A percentile compares a stretch with the other conserved stretches of the same genome.
phyloP scores from a whole-genome alignment of 192 early-diverging fungal genomes.

The Coemansia sp. region DNA sequence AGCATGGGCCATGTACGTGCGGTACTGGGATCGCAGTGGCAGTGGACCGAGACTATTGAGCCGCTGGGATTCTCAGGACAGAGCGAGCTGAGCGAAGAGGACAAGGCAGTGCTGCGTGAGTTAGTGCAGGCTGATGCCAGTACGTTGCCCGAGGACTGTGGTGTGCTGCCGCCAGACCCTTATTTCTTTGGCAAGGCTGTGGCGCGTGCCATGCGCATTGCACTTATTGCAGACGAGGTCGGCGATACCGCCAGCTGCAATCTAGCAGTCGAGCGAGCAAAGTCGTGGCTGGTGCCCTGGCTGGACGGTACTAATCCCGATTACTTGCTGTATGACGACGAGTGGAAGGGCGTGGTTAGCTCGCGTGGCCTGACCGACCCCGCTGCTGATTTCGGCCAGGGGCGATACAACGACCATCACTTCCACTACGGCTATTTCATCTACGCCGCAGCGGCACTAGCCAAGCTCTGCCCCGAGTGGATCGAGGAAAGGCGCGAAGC shows the following conservation, averaged over 20 bases:
- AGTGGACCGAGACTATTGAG: conserved; percentile 37
- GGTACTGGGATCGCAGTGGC: conserved; percentile 40
- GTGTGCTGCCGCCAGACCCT: conserved; percentile 42
- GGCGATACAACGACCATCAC: conserved; percentile 62
- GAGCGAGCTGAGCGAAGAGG: conserved; percentile 14
- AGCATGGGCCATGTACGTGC: conserved; percentile 53
- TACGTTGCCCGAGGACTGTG: not conserved
- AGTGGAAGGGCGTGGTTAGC: conserved; percentile 53
- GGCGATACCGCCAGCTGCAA: conserved; percentile 32
- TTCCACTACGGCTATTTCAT: conserved; percentile 64
- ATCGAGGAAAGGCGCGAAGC: conserved; percentile 8
- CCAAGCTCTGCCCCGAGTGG: conserved; percentile 48
- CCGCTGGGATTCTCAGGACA: conserved; percentile 46
- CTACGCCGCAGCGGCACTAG: conserved; percentile 53
- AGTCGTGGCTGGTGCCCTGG: conserved; percentile 46
- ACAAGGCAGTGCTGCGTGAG: conserved; percentile 15
- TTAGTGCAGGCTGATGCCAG: conserved; percentile 40
- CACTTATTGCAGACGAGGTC: conserved; percentile 57
- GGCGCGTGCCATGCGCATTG: conserved; percentile 53
- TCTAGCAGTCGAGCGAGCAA: conserved; percentile 17
- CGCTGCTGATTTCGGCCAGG: conserved; percentile 57
- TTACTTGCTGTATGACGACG: conserved; percentile 47
- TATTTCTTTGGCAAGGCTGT: conserved; percentile 60
- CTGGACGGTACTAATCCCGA: conserved; percentile 36
- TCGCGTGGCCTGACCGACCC: conserved; percentile 33